Percentiles rank a stretch among this genome's conserved stretches.
Evolutionary conservation across 2,329 filamentous ascomycete species (phyloP).

Genomic region (Verticillium isaacii): DNA sequence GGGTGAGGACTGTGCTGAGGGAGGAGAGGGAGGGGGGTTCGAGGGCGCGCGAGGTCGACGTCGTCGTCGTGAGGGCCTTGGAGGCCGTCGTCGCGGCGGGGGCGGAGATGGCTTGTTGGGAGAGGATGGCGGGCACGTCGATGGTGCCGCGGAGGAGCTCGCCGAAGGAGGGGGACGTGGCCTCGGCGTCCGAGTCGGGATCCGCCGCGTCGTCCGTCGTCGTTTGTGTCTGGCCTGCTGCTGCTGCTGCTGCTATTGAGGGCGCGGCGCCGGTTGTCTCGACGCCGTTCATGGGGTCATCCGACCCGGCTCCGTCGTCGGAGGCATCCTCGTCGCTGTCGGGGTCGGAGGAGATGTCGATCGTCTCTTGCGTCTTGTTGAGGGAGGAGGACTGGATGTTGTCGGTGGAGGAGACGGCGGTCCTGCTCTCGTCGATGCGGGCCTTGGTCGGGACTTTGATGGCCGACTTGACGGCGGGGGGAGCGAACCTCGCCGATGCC

Average conservation of each 20-base stretch:
- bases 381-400: constrained; percentile 28
- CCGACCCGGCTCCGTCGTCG: constrained; percentile 32
- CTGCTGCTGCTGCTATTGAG: constrained; percentile 13
- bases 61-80: constrained; percentile 31
- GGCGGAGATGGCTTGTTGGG: constrained; percentile 23
- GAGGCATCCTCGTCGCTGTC: constrained; percentile 42
- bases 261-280: constrained; percentile 10
- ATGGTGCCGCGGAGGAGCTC: constrained; percentile 77
- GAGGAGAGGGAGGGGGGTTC: constrained; percentile 69
- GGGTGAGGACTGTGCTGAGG: constrained; percentile 85
- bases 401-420: constrained; percentile 41
- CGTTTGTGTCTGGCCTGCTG: constrained; percentile 16
- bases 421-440: constrained; percentile 54
- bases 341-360: constrained; percentile 55
- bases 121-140: constrained; percentile 64
- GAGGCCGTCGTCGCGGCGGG: constrained; percentile 14
- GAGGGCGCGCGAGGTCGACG: constrained; percentile 39
- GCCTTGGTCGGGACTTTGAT: constrained; percentile 45
- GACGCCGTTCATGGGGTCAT: constrained; percentile 13
- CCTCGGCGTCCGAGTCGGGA: constrained; percentile 41
- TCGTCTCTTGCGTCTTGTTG: constrained; percentile 30
- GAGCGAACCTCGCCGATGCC: constrained; percentile 50
- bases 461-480: constrained; percentile 48
- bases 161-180: constrained; percentile 66
- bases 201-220: constrained; percentile 21